Percentiles rank a stretch among this genome's conserved stretches.
Evolutionary conservation across 1,139 yeast genomes (phyloP).

Genomic region (Zygotorulaspora mrakii): DNA sequence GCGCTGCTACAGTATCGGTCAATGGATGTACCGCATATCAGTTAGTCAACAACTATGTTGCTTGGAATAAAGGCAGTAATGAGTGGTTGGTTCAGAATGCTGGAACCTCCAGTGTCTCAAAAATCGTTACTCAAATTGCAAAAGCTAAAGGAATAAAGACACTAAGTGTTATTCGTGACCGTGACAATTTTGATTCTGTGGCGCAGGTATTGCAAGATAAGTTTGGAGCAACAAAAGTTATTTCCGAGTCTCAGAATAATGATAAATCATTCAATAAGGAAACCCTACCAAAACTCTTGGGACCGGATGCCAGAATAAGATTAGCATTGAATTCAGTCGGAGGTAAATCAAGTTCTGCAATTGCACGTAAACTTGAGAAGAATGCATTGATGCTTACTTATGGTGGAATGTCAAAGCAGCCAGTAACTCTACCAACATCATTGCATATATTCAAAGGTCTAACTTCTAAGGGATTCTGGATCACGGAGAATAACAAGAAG

Average conservation of each 20-base stretch:
- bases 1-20: slow-evolving; percentile 86
- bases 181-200: slow-evolving; percentile 63
- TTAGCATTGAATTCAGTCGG: slow-evolving; percentile 92
- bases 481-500: slow-evolving; percentile 68
- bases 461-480: slow-evolving; percentile 90
- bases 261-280: slow-evolving; percentile 60
- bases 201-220: slow-evolving; percentile 47
- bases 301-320: slow-evolving; percentile 48
- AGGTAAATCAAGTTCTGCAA: slow-evolving; percentile 74
- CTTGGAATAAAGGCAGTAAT: slow-evolving; percentile 50
- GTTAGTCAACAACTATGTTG: slow-evolving; percentile 70
- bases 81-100: slow-evolving; percentile 98
- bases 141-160: slow-evolving; percentile 74
- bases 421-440: slow-evolving; percentile 84
- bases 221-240: slow-evolving; percentile 86
- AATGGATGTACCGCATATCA: slow-evolving; percentile 92
- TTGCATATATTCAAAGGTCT: slow-evolving; percentile 85
- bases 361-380: slow-evolving; percentile 75
- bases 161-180: slow-evolving; percentile 80
- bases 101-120: slow-evolving; percentile 95
- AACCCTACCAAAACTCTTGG: slow-evolving; percentile 61
- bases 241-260: slow-evolving; percentile 79
- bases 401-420: slow-evolving; percentile 97
- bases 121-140: slow-evolving; percentile 86
- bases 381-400: slow-evolving; percentile 80